phyloP scores from a whole-genome alignment of 805 yeast genomes.

The Pichia nakasei region DNA sequence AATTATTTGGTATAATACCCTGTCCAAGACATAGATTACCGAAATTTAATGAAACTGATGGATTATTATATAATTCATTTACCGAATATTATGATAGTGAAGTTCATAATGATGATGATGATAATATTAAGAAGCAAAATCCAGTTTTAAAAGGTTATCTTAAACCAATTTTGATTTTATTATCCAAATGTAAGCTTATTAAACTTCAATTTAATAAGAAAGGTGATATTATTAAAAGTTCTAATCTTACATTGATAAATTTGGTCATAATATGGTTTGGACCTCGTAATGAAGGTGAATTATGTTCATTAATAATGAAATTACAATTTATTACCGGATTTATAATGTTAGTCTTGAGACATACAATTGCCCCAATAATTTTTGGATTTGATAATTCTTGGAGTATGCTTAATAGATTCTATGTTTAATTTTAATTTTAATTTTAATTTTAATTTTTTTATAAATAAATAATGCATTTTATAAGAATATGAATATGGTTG shows the following conservation, averaged over 20 bases:
- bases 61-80: constrained; percentile 66
- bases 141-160: constrained; percentile 22
- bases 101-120: constrained; percentile 2
- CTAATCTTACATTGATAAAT: constrained; percentile 86
- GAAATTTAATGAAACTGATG: constrained; percentile 54
- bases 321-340: constrained; percentile 64
- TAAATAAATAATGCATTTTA: too few species aligned
- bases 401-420: constrained; percentile 27
- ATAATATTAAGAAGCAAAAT: constrained; percentile 24
- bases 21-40: constrained; percentile 97
- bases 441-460: too few species aligned
- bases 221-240: constrained; percentile 34
- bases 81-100: constrained; percentile 29
- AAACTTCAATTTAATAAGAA: constrained; percentile 26
- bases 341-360: constrained; percentile 61
- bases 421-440: constrained; percentile 5
- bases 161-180: constrained; percentile 31
- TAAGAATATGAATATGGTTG: too few species aligned
- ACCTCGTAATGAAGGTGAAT: constrained; percentile 74
- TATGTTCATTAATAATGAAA: constrained; percentile 51
- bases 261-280: constrained; percentile 79
- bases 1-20: constrained; percentile 73
- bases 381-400: constrained; percentile 82
- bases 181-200: constrained; percentile 45
- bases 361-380: constrained; percentile 73